Evolutionary conservation across 768 basidiomycete species (phyloP).

Genomic region (Dioszegia aurantiaca): DNA sequence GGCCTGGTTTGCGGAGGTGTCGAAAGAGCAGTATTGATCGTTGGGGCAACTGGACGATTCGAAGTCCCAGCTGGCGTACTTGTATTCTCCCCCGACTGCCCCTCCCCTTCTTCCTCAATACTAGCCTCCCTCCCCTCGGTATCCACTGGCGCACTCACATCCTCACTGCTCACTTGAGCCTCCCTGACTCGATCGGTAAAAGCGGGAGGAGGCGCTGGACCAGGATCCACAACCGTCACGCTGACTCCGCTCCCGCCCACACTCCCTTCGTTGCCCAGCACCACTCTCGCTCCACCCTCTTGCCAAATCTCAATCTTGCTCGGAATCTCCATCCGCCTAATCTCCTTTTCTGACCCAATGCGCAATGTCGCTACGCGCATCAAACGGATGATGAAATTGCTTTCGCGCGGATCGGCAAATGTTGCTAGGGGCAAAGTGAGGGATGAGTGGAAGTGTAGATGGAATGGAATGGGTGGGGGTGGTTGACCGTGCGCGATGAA

Average conservation of each 20-base stretch:
- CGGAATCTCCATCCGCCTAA: conserved; percentile 38
- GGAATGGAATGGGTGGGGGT: conserved; percentile 41
- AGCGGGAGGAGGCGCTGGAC: conserved; percentile 9
- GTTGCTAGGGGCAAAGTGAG: conserved; percentile 31
- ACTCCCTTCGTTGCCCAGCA: conserved; percentile 23
- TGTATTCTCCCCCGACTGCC: neutral
- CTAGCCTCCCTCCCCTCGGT: neutral
- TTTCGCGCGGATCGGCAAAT: conserved; percentile 35
- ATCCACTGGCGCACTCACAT: neutral
- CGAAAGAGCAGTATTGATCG: conserved; percentile 1
- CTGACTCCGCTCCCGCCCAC: conserved; percentile 9
- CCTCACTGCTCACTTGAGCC: neutral
- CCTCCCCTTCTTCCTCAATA: too few species aligned
- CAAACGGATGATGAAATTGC: conserved; percentile 34
- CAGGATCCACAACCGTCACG: conserved; percentile 15
- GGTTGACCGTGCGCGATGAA: conserved; percentile 19
- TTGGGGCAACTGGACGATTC: neutral
- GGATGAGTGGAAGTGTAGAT: conserved; percentile 41
- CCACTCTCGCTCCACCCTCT: conserved; percentile 32
- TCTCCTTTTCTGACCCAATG: conserved; percentile 38
- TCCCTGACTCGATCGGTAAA: conserved; percentile 2
- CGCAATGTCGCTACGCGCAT: conserved; percentile 39
- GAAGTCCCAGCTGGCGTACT: neutral
- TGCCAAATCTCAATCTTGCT: conserved; percentile 41
- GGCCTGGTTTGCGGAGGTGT: neutral